These are phyloP conservation scores for Parastagonospora nodorum DNA, from an alignment of 2,329 filamentous ascomycete species.

Conservation along the genomic window DNA sequence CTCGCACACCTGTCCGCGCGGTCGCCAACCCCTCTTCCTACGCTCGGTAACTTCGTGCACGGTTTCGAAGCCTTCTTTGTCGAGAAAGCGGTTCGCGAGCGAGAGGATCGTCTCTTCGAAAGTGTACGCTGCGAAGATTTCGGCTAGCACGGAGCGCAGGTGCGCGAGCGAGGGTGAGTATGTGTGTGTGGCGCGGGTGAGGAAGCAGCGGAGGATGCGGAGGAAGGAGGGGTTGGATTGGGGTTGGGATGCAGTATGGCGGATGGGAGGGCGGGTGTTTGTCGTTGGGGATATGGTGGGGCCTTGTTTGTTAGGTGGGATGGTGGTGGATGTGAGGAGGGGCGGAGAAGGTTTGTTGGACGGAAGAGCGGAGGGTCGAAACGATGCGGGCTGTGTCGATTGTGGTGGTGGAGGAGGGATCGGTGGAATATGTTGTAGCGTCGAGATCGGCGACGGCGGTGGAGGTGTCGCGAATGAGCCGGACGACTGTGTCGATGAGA, in stretches of 20 bases:
- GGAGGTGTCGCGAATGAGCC: conserved; percentile 54
- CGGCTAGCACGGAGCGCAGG: conserved; percentile 79
- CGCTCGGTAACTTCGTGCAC: conserved; percentile 76
- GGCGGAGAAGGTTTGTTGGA: conserved; percentile 90
- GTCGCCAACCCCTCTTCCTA: conserved; percentile 86
- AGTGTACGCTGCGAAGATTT: conserved; percentile 92
- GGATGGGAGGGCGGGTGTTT: conserved; percentile 28
- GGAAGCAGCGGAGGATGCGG: conserved; percentile 84
- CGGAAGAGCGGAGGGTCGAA: conserved; percentile 72
- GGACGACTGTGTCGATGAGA: conserved; percentile 66
- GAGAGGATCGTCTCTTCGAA: conserved; percentile 90
- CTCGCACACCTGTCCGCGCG: conserved; percentile 84
- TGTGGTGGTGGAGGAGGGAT: conserved; percentile 53
- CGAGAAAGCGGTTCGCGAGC: conserved; percentile 83
- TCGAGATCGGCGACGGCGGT: conserved; percentile 54
- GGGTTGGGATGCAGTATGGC: conserved; percentile 30
- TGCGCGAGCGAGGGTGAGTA: conserved; percentile 83
- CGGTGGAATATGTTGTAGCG: conserved; percentile 29
- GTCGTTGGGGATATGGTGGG: conserved; percentile 25
- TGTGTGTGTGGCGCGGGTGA: conserved; percentile 77
- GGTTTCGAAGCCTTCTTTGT: conserved; percentile 84
- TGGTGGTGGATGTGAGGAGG: conserved; percentile 72
- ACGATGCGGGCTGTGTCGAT: conserved; percentile 67
- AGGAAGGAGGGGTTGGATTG: conserved; percentile 76
- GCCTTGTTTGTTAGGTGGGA: conserved; percentile 23